Evolutionary conservation across 129 eudicot species (phyloP), one percentile per base, ranked within the genome.

Genomic region (Escallonia rubra): DNA sequence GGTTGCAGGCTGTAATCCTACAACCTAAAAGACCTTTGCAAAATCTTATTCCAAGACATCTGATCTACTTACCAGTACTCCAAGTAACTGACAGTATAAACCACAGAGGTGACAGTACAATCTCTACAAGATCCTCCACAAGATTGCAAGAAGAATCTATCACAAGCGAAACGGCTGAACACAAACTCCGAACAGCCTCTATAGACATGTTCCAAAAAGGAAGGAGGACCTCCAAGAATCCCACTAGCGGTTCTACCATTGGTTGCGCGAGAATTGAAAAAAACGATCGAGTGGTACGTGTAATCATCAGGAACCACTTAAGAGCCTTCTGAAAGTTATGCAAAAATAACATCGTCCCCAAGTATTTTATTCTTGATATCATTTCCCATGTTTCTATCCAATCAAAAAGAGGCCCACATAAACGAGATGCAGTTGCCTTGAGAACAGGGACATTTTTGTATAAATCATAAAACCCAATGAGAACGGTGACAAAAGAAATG

Each of bases 341-440:
- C 78, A 93, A 76, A 77, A 93, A 93, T 70, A 93, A 72, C 99
- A 93, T 86, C 5, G 99, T 93, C 53, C 96, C 99, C 72, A 93
- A 77, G 61, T 86, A 93, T 81, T 82, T 84, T 38, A 93, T 86
- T 79, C 99, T 86, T 13, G 99, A 86, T 14, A 86, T 81, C 99
- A 93, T 89, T 74, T 93, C 99, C 92, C 95, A 84, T 47, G 92
- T 88, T 76, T 93, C 99, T 65, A 93, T 86, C 96, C 99, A 93
- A 59, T 86, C 95, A 49, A 93, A 80, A 45, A 93, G 81, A 39
- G 99, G 99, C 49, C 99, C 99, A 64, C 86, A 84, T 65, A 93
- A 77, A 63, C 80, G 89, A 44, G 95, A 84, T 9, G 93, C 96
- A 1, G 96, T 84, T 14, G 92, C 96, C 75, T 89, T 93, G 40